Percentiles rank a stretch among this genome's conserved stretches.
These are phyloP conservation scores for Didymellaceae sp. DNA, from an alignment of 2,329 filamentous ascomycete species.

Conservation along the genomic window DNA sequence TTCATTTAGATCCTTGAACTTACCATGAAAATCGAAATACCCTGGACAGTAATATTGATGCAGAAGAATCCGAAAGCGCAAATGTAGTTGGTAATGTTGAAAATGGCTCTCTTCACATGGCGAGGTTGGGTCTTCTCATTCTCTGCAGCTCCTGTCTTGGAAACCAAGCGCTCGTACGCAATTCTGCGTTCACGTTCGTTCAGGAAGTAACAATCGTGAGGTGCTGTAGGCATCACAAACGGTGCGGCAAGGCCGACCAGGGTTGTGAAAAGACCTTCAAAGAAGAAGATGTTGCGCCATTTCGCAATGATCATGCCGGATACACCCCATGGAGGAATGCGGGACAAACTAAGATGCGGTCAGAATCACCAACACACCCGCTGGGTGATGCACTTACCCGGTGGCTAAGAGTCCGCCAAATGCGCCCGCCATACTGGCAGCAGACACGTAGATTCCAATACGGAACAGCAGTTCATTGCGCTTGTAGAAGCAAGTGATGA, in stretches of 20 bases:
- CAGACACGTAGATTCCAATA: conserved; percentile 63
- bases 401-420: conserved; percentile 65
- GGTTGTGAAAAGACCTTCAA: conserved; percentile 64
- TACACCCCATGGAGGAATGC: conserved; percentile 61
- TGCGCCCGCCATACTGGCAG: conserved; percentile 62
- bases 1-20: conserved; percentile 3
- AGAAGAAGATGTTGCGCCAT: conserved; percentile 64
- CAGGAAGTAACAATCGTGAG: conserved; percentile 58
- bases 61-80: conserved; percentile 65
- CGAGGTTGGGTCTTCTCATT: conserved; percentile 56
- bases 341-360: conserved; percentile 33
- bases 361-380: not conserved
- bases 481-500: conserved; percentile 64
- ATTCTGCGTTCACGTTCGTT: conserved; percentile 62
- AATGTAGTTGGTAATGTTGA: conserved; percentile 66
- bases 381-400: conserved; percentile 46
- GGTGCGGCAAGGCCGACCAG: conserved; percentile 57
- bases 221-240: conserved; percentile 60
- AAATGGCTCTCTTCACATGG: conserved; percentile 60
- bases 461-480: conserved; percentile 63
- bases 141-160: conserved; percentile 56
- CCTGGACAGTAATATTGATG: conserved; percentile 66
- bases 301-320: conserved; percentile 54
- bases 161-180: conserved; percentile 58
- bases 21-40: conserved; percentile 50